Evolutionary conservation across 2,329 filamentous ascomycete species (phyloP), one percentile per base, ranked within the genome.

Genomic region (Ceratocystis colombiana): DNA sequence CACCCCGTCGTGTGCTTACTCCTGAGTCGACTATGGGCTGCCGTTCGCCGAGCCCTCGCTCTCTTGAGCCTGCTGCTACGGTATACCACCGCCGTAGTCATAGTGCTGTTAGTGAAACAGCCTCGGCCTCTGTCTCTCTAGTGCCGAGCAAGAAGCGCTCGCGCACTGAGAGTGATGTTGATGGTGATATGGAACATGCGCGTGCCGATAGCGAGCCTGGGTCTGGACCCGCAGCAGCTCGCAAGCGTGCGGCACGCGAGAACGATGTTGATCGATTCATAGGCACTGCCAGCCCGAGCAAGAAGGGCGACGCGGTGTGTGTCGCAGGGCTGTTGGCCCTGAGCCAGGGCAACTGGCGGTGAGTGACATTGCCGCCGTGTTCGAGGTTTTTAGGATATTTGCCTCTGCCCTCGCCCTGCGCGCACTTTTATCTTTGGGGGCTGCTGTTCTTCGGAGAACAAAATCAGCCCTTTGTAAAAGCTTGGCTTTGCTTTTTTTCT

Each of bases 301-400:
- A 90, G 75, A 86, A 85, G 73, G 84, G 86, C 66, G 93, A 96
- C 73, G 80, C 96, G 74, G 90, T 95, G 73, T 95, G 90, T 72
- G 87, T 96, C 61, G 90, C 93, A 65, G 90, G 90, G n/a, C 76
- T 97, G 69, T 75, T 96, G 69, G 93, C 89, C 63, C 79, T 97
- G 59, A 95, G 90, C 72, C 89, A 96, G 76, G 93, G 92, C n/a
- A 90, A 90, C 72, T 96, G 92, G 91, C 64, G 64, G 64, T 69
- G 59, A 64, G 55, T 61, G 28, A 44, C 50, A 65, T 62, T 20
- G 55, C 28, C 28, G 55, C 28, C 5, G 2, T 7, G 25, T 20
- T 4, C 1, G 12, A 28, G 48, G 48, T 50, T 22, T 50, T 28
- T 33, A 10, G 50, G 10, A 25, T 12, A 15, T 33, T 6, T 33